Evolutionary conservation across 1,139 yeast species (phyloP).

Genomic region (Nadsonia starkeyi-henricii): DNA sequence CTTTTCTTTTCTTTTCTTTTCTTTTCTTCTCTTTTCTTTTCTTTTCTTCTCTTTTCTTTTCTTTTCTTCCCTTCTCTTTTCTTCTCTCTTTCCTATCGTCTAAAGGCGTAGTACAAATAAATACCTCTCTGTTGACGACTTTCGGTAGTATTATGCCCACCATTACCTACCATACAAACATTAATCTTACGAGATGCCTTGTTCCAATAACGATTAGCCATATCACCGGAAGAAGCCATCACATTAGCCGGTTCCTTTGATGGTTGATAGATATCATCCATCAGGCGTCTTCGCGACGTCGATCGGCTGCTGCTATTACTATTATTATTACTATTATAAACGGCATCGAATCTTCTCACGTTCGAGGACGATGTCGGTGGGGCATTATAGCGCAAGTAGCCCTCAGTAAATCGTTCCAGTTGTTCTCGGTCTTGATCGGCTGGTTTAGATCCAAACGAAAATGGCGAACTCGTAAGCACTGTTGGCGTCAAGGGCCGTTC

Average conservation of each 20-base stretch:
- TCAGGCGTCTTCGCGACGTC: constrained; percentile 2
- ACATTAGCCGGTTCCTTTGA: constrained; percentile 8
- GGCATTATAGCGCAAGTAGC: neutral
- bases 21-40: neutral
- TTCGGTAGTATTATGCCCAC: constrained; percentile 19
- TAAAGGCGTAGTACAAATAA: constrained; percentile 21
- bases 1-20: neutral
- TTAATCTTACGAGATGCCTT: constrained; percentile 22
- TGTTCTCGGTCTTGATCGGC: no score
- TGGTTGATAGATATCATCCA: constrained; percentile 2
- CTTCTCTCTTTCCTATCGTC: neutral
- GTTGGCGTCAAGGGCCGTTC: constrained; percentile 4
- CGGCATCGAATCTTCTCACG: constrained; percentile 16
- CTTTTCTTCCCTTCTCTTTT: neutral
- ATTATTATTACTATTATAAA: constrained; percentile 15
- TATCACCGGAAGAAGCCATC: constrained; percentile 14
- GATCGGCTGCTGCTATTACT: constrained; percentile 4
- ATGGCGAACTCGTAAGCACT: neutral
- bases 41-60: neutral
- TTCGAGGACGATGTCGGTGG: constrained; percentile 1
- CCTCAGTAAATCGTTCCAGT: neutral
- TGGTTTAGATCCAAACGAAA: neutral
- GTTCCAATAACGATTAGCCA: constrained; percentile 16
- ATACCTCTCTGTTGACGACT: constrained; percentile 23
- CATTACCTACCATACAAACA: constrained; percentile 22